phyloP scores from a whole-genome alignment of 306 rosid species.

The Carpinus fangiana region DNA sequence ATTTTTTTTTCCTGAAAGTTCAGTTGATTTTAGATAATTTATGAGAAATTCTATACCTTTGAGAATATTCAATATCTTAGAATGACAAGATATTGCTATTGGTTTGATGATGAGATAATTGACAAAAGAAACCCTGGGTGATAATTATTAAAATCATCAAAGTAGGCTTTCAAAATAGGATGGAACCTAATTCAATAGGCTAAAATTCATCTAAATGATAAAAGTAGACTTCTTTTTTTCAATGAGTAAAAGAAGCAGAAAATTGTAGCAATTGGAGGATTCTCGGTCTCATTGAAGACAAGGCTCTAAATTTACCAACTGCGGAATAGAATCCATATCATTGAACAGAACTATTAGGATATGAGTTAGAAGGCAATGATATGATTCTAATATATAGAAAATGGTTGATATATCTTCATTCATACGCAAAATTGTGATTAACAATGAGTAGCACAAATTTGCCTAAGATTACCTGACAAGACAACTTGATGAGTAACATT shows the following conservation, averaged over 20 bases:
- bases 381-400: background rate
- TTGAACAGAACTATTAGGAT: slow-evolving; percentile 1
- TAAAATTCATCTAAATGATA: background rate
- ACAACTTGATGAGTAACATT: slow-evolving; percentile 92
- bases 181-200: background rate
- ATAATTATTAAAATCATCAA: background rate
- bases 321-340: background rate
- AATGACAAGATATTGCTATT: background rate
- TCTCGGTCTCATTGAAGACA: background rate
- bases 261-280: background rate
- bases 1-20: background rate
- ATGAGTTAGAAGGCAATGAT: background rate
- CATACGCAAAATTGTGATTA: background rate
- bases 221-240: background rate
- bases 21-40: slow-evolving; percentile 5
- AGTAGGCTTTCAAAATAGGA: background rate
- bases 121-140: background rate
- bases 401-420: background rate
- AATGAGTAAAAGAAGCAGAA: background rate
- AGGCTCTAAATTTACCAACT: background rate
- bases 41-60: background rate
- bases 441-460: slow-evolving; percentile 1
- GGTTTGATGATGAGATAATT: background rate
- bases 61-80: background rate
- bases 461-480: slow-evolving; percentile 53